Conservation (phyloP, 352 stramenopile species). For the Globisporangium middletonii region DNA sequence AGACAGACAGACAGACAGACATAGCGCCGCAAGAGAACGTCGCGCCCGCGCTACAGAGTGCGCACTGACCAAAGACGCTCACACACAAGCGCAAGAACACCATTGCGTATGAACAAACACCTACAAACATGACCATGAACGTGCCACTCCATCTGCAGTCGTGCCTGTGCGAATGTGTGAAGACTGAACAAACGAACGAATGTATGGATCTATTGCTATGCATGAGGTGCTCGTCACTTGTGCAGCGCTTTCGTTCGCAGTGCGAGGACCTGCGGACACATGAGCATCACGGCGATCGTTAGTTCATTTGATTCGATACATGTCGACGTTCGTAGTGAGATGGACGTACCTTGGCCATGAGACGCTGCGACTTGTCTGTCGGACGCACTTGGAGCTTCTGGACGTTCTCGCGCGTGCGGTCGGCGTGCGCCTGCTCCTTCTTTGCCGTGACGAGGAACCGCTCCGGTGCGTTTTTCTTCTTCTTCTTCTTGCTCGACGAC, state of each 20-base stretch:
- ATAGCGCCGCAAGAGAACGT: no score
- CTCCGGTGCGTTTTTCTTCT: constrained; percentile 26
- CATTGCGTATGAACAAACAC: neutral
- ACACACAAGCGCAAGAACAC: neutral
- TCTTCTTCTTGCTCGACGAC: neutral
- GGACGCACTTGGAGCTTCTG: constrained; percentile 52
- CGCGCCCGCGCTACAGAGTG: neutral
- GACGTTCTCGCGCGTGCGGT: constrained; percentile 55
- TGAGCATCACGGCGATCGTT: neutral
- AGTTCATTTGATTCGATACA: neutral
- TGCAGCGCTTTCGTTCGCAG: constrained; percentile 35
- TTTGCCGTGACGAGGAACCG: constrained; percentile 52
- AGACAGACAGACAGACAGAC: constrained; percentile 1
- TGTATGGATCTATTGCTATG: no score
- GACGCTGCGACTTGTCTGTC: constrained; percentile 50
- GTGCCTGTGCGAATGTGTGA: no score
- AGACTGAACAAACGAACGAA: no score
- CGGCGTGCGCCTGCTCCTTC: constrained; percentile 38
- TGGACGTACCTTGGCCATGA: constrained; percentile 53
- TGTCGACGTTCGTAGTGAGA: neutral
- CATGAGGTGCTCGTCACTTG: constrained; percentile 7
- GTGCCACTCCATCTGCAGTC: no score
- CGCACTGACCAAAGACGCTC: neutral
- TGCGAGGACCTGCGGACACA: constrained; percentile 24
- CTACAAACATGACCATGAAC: neutral